These are phyloP conservation scores for Kewa caespitosa DNA, from an alignment of 179 eudicot species.

Conservation along the genomic window DNA sequence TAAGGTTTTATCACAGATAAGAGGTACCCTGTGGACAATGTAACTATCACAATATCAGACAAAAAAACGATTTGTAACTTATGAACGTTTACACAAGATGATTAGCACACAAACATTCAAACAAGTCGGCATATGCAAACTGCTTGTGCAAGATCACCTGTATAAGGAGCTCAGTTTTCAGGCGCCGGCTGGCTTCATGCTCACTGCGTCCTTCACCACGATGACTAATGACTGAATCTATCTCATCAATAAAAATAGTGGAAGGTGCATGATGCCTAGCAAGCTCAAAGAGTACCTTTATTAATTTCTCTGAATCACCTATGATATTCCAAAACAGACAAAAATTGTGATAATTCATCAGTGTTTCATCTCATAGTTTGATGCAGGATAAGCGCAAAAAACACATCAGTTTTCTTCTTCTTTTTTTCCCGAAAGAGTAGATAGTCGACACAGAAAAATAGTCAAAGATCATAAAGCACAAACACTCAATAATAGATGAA, in stretches of 20 bases:
- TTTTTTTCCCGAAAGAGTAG: background rate
- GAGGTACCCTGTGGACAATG: background rate
- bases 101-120: background rate
- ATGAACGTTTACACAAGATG: background rate
- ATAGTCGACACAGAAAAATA: background rate
- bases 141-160: slow-evolving; percentile 52
- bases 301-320: slow-evolving; percentile 97
- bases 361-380: background rate
- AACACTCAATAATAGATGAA: background rate
- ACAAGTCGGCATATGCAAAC: too few relatives aligned
- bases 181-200: slow-evolving; percentile 98
- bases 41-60: too few relatives aligned
- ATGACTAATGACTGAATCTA: slow-evolving; percentile 95
- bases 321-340: slow-evolving; percentile 17
- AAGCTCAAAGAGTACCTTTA: slow-evolving; percentile 93
- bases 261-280: slow-evolving; percentile 99
- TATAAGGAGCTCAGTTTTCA: slow-evolving; percentile 91
- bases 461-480: background rate
- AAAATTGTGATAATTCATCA: background rate
- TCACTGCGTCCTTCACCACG: slow-evolving; percentile 98
- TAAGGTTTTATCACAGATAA: background rate
- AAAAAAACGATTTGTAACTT: background rate
- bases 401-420: background rate
- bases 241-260: slow-evolving; percentile 94
- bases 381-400: slow-evolving; percentile 8